A percentile compares a stretch with the other conserved stretches of the same genome.
These are phyloP conservation scores for Quambalaria eucalypti DNA, from an alignment of 1,284 basidiomycete species.

Conservation along the genomic window DNA sequence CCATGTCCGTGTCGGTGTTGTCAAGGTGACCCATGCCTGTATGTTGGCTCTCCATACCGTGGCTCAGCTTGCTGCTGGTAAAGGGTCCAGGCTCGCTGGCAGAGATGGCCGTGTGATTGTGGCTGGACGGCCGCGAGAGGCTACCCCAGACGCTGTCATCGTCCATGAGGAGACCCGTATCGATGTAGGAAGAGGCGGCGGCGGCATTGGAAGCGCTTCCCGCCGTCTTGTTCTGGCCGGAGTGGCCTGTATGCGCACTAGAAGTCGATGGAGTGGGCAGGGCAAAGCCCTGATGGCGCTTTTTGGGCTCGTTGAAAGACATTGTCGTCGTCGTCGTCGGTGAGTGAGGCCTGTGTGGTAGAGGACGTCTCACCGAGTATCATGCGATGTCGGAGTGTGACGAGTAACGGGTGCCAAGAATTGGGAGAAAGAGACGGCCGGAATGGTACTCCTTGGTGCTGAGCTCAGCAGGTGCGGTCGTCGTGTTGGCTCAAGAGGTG, in stretches of 20 bases:
- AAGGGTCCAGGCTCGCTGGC: not conserved
- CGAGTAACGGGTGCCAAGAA: too few relatives aligned
- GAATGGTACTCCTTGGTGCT: too few relatives aligned
- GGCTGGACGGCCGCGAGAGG: not conserved
- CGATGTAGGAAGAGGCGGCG: not conserved
- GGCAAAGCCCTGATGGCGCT: not conserved
- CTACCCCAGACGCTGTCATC: not conserved
- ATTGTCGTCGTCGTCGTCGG: too few relatives aligned
- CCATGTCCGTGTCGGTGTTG: not conserved
- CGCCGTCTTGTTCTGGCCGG: not conserved
- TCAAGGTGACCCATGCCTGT: too few relatives aligned
- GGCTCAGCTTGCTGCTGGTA: not conserved
- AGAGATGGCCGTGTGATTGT: not conserved
- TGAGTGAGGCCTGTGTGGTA: too few relatives aligned
- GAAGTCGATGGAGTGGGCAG: not conserved
- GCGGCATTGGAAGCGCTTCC: not conserved
- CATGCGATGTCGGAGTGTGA: too few relatives aligned
- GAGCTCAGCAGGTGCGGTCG: too few relatives aligned
- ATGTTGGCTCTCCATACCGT: not conserved
- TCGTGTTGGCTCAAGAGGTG: too few relatives aligned
- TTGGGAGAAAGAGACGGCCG: too few relatives aligned
- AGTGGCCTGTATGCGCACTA: not conserved
- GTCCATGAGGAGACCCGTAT: not conserved
- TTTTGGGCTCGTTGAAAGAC: not conserved
- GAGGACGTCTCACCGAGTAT: too few relatives aligned